Conservation (phyloP, 257 asterid species). For the Solanum verrucosum region DNA sequence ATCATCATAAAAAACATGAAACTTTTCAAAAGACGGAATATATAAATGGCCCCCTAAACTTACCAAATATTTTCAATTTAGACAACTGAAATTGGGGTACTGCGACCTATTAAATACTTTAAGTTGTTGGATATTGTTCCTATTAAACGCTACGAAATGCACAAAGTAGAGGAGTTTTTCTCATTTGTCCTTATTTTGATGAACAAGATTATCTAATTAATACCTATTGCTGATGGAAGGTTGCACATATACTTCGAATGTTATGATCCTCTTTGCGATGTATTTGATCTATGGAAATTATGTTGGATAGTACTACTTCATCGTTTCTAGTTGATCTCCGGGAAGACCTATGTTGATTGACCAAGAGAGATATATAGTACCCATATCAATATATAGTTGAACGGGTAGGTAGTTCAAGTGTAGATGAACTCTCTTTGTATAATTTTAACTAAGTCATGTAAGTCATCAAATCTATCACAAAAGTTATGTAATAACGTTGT, state of each 20-base stretch:
- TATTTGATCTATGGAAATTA: too few species aligned
- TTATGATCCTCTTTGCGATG: too few species aligned
- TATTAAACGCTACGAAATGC: too few species aligned
- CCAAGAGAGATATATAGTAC: neutral
- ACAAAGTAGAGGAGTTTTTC: too few species aligned
- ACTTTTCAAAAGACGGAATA: neutral
- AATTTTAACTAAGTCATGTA: neutral
- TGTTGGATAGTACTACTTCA: too few species aligned
- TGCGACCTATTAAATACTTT: too few species aligned
- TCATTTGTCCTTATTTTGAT: too few species aligned
- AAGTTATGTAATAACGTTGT: neutral
- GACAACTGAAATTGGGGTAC: neutral
- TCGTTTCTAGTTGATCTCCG: neutral
- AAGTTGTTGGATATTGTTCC: too few species aligned
- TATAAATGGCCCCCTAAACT: neutral
- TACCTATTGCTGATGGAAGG: too few species aligned
- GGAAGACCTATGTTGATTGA: neutral
- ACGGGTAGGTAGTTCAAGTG: neutral
- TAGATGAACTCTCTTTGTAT: neutral
- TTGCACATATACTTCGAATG: too few species aligned
- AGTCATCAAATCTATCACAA: neutral
- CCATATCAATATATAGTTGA: neutral
- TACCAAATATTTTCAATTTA: neutral
- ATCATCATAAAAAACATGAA: neutral
- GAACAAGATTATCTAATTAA: too few species aligned